Conservation (phyloP, 345 rosid genomes). For the Euphorbia tirucalli region DNA sequence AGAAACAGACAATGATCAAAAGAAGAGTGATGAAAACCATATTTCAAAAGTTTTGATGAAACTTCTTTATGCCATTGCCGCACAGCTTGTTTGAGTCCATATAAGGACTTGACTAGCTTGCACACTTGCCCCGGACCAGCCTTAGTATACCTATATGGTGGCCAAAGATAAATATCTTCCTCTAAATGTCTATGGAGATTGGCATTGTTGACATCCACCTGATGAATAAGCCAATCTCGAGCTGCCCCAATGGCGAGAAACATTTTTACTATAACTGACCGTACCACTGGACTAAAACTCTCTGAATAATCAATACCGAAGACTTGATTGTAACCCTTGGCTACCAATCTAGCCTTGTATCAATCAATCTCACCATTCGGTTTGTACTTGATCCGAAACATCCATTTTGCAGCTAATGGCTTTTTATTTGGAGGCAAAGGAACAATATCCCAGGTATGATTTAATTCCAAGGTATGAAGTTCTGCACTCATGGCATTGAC, state of each 20-base stretch:
- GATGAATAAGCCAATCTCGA: neutral
- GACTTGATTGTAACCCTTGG: too few relatives aligned
- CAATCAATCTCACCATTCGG: too few relatives aligned
- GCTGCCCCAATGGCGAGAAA: neutral
- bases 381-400: too few relatives aligned
- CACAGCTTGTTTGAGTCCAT: neutral
- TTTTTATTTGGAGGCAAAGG: too few relatives aligned
- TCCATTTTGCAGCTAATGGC: too few relatives aligned
- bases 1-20: neutral
- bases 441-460: too few relatives aligned
- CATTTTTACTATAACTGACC: neutral
- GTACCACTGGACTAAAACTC: too few relatives aligned
- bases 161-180: neutral
- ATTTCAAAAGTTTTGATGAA: neutral
- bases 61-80: neutral
- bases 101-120: neutral
- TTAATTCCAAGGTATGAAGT: too few relatives aligned
- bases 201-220: neutral
- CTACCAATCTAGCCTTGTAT: too few relatives aligned
- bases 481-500: too few relatives aligned
- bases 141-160: neutral
- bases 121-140: neutral
- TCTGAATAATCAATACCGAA: too few relatives aligned
- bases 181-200: neutral
- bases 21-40: neutral